These are phyloP conservation scores for Aspergillus ostianus DNA, from an alignment of 495 filamentous ascomycete species.

Conservation along the genomic window DNA sequence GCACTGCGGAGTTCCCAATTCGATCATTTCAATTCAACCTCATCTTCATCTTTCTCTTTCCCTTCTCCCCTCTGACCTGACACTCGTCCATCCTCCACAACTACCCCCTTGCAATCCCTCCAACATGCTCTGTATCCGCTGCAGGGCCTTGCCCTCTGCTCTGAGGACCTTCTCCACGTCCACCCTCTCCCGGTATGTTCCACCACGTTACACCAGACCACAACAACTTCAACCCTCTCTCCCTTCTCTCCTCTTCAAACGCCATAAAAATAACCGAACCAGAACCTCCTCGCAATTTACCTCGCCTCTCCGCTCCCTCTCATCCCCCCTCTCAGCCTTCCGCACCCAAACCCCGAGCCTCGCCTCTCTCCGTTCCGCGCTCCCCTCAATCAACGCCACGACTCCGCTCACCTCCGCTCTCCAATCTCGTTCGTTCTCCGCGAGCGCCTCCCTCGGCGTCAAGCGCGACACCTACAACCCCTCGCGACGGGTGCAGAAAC, in stretches of 20 bases:
- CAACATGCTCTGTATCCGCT: constrained; percentile 36
- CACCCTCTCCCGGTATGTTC: neutral
- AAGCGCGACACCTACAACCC: constrained; percentile 64
- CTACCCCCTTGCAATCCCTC: constrained; percentile 4
- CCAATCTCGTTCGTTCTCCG: constrained; percentile 41
- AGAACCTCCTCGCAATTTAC: constrained; percentile 10
- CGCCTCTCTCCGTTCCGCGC: constrained; percentile 26
- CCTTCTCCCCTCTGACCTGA: constrained; percentile 9
- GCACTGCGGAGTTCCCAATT: constrained; percentile 31
- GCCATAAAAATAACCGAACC: neutral
- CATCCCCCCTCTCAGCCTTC: constrained; percentile 35
- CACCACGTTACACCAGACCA: neutral
- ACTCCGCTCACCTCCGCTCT: constrained; percentile 20
- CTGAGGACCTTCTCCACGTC: constrained; percentile 18
- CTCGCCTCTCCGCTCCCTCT: constrained; percentile 25
- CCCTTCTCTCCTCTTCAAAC: neutral
- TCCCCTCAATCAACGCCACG: constrained; percentile 7
- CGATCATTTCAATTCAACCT: constrained; percentile 24
- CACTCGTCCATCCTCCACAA: neutral
- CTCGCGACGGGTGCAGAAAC: constrained; percentile 67
- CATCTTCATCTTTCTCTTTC: neutral
- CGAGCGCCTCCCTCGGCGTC: constrained; percentile 46
- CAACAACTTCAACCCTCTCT: constrained; percentile 3
- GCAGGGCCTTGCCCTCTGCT: constrained; percentile 32
- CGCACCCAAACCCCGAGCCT: constrained; percentile 32